Percentiles rank a stretch among this genome's conserved stretches.
phyloP scores from a whole-genome alignment of 1,139 yeast species.

The Arxiozyma telluris region DNA sequence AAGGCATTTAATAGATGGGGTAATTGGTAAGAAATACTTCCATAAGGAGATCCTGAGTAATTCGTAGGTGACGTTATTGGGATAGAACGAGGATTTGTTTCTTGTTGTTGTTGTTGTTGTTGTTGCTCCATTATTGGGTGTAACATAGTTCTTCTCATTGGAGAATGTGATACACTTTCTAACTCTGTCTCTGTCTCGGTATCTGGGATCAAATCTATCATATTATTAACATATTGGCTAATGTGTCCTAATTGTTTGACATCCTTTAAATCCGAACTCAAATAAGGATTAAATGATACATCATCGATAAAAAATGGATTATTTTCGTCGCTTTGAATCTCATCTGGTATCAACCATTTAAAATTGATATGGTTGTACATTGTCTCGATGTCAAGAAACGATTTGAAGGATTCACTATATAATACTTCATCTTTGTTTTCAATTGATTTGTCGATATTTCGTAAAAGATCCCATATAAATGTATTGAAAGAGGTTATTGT shows the following conservation, averaged over 20 bases:
- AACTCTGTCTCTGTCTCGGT: background rate
- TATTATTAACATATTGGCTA: slow-evolving; percentile 11
- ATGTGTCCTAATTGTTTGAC: slow-evolving; percentile 10
- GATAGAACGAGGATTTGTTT: background rate
- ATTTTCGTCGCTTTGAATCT: slow-evolving; percentile 18
- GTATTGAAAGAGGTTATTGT: slow-evolving; percentile 18
- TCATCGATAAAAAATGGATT: slow-evolving; percentile 5
- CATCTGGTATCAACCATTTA: slow-evolving; percentile 27
- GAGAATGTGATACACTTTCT: background rate
- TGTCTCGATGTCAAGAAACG: slow-evolving; percentile 32
- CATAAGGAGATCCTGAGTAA: background rate
- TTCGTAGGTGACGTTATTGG: background rate
- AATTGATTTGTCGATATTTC: slow-evolving; percentile 30
- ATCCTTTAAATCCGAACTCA: background rate
- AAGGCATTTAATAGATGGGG: slow-evolving; percentile 34
- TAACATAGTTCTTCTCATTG: background rate
- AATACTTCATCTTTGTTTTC: slow-evolving; percentile 24
- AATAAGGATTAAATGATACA: slow-evolving; percentile 4
- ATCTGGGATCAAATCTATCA: slow-evolving; percentile 4
- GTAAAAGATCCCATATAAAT: slow-evolving; percentile 29
- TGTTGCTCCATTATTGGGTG: background rate
- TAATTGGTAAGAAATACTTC: slow-evolving; percentile 25
- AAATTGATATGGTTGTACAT: slow-evolving; percentile 33
- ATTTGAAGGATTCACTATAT: slow-evolving; percentile 31
- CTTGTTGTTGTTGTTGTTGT: background rate